phyloP scores from a whole-genome alignment of 1,284 basidiomycete genomes.

The Hymenochaete sp. region DNA sequence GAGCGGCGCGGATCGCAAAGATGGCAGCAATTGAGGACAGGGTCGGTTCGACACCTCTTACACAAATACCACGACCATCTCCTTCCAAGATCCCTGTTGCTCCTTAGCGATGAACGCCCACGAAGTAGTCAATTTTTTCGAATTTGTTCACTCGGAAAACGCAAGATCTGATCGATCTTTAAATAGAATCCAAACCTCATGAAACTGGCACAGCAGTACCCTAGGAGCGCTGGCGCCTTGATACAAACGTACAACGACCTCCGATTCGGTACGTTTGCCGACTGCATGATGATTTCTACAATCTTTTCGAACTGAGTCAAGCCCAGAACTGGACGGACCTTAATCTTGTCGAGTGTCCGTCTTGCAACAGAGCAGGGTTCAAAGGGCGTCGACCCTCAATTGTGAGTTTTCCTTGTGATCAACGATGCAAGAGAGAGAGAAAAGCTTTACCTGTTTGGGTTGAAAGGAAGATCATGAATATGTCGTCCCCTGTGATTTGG shows the following conservation, averaged over 20 bases:
- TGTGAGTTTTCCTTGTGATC: constrained; percentile 30
- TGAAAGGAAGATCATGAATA: constrained; percentile 2
- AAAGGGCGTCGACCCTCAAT: constrained; percentile 47
- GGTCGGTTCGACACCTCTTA: no score
- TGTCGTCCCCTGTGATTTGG: constrained; percentile 62
- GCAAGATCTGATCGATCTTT: no score
- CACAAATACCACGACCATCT: no score
- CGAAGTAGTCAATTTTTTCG: no score
- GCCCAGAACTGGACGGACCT: constrained; percentile 65
- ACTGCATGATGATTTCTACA: constrained; percentile 1
- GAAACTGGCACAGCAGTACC: constrained; percentile 41
- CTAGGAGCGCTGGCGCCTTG: constrained; percentile 38
- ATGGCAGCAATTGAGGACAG: no score
- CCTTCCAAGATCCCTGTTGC: no score
- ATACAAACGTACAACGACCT: constrained; percentile 60
- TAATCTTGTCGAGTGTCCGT: constrained; percentile 49
- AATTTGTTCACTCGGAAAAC: no score
- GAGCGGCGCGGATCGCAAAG: no score
- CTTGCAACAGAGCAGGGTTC: constrained; percentile 48
- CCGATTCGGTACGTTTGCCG: constrained; percentile 33
- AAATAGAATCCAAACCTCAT: constrained; percentile 22
- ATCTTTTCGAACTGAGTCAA: constrained; percentile 23
- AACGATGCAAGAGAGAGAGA: not conserved
- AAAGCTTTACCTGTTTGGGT: not conserved
- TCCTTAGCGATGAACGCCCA: no score